Percentiles rank a stretch among this genome's conserved stretches.
These are phyloP conservation scores for Peronospora farinosa DNA, from an alignment of 352 stramenopile species.

Conservation along the genomic window DNA sequence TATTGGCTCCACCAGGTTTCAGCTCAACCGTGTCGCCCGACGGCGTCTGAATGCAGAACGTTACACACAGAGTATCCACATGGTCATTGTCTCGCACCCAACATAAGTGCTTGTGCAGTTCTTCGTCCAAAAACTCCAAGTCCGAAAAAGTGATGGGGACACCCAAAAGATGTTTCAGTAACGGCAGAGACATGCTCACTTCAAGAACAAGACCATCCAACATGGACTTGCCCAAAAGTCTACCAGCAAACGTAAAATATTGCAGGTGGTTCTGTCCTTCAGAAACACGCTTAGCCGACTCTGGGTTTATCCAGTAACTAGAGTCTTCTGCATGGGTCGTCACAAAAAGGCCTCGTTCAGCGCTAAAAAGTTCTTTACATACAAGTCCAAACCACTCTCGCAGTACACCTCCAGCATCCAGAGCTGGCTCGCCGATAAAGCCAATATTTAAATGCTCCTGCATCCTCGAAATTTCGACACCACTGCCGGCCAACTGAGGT, in stretches of 20 bases:
- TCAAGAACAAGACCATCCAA: conserved; percentile 95
- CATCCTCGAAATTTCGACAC: conserved; percentile 24
- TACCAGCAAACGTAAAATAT: conserved; percentile 93
- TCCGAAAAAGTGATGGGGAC: conserved; percentile 84
- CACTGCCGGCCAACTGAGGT: conserved; percentile 31
- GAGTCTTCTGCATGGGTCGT: conserved; percentile 71
- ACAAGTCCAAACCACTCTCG: conserved; percentile 80
- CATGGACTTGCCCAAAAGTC: conserved; percentile 97
- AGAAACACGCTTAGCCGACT: conserved; percentile 35
- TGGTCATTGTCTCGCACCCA: conserved; percentile 73
- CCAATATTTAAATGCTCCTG: conserved; percentile 73
- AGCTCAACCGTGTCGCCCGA: conserved; percentile 84
- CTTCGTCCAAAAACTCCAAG: conserved; percentile 78
- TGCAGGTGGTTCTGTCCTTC: conserved; percentile 62
- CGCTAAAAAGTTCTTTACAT: conserved; percentile 70
- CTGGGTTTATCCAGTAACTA: conserved; percentile 80
- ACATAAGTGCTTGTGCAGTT: conserved; percentile 61
- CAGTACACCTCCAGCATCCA: conserved; percentile 71
- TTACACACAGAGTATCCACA: conserved; percentile 65
- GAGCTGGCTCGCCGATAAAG: conserved; percentile 59
- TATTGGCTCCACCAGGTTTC: conserved; percentile 81
- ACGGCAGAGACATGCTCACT: conserved; percentile 90
- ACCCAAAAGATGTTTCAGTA: conserved; percentile 78
- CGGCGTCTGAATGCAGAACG: conserved; percentile 55
- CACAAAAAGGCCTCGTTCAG: conserved; percentile 57